Base-by-base conservation (phyloP, 176 grass and related monocot genomes). In the Musa beccarii region DNA sequence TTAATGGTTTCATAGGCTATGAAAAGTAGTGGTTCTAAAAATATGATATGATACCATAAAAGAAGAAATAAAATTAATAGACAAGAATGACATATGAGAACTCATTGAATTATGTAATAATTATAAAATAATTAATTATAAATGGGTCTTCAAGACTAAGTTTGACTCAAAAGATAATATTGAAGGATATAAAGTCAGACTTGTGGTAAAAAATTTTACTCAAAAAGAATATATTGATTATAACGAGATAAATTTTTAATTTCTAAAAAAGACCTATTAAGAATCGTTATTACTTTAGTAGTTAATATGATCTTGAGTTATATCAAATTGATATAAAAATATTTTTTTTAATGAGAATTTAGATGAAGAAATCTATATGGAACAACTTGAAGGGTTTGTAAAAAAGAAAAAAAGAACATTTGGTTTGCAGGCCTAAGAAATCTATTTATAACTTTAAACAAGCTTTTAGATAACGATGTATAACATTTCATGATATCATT, bases 371-470 rank as follows among this genome's bases (percentile, higher is more conserved):
- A 21, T 85, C 9, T 81, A 81, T 59, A 81, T 86, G 22, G 3
- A 22, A 22, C 22, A 22, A 22, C 22, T 22, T 22, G 22, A 67
- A 78, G 26, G 54, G 54, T 59, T 81, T 73, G 0, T 74, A 11
- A 25, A 66, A 84, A 75, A 28, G 59, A 54, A 52, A 9, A 75
- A 54, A 56, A 67, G 26, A 63, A 80, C 80, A 13, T 28, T 28
- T 28, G 2, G 0, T 2, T 28, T 28, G 26, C 1, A 28, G 1
- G 26, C 26, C 26, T 34, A 69, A 61, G 28, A 85, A 80, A 12
- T 80, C 28, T 66, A 80, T 80, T 59, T 85, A 85, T 76, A 63
- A 53, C 13, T 17, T 84, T 0, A 84, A 84, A 61, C 71, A 84
- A 50, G 76, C 76, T 22, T 79, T 23, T 7, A 6, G 29, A 8